A percentile compares a stretch with the other conserved stretches of the same genome.
These are phyloP conservation scores for Kwoniella shandongensis DNA, from an alignment of 768 basidiomycete species.

Conservation along the genomic window DNA sequence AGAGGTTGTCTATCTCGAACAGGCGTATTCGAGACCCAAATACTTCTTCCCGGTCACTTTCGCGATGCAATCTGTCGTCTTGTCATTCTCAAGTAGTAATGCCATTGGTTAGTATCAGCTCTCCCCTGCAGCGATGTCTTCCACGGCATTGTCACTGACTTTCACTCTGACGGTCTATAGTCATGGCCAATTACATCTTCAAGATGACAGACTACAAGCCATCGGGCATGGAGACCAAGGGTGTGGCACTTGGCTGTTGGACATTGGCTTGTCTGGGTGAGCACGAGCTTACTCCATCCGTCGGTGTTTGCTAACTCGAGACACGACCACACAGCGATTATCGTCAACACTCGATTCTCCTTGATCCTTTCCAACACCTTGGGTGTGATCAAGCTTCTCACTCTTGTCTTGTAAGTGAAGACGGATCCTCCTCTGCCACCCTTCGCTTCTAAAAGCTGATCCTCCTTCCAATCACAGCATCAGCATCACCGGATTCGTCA, in stretches of 20 bases:
- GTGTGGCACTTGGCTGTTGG: constrained; percentile 22
- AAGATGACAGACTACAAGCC: constrained; percentile 27
- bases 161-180: constrained; percentile 4
- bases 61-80: constrained; percentile 29
- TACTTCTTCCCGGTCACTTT: constrained; percentile 40
- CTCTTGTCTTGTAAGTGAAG: constrained; percentile 22
- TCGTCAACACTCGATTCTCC: constrained; percentile 22
- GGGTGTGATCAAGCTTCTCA: constrained; percentile 27
- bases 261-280: constrained; percentile 13
- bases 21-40: constrained; percentile 22
- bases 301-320: background rate
- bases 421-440: too few species aligned
- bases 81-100: constrained; percentile 31
- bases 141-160: background rate
- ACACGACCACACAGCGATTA: constrained; percentile 2
- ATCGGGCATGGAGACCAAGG: constrained; percentile 21
- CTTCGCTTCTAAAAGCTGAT: too few species aligned
- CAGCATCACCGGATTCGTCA: constrained; percentile 36
- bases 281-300: background rate
- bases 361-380: constrained; percentile 28
- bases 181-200: constrained; percentile 25
- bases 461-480: background rate
- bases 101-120: constrained; percentile 16
- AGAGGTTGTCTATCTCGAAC: constrained; percentile 38
- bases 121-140: background rate